Evolutionary conservation across 2,329 filamentous ascomycete genomes (phyloP), one percentile per base, ranked within the genome.

Genomic region (Verticillium nubilum): DNA sequence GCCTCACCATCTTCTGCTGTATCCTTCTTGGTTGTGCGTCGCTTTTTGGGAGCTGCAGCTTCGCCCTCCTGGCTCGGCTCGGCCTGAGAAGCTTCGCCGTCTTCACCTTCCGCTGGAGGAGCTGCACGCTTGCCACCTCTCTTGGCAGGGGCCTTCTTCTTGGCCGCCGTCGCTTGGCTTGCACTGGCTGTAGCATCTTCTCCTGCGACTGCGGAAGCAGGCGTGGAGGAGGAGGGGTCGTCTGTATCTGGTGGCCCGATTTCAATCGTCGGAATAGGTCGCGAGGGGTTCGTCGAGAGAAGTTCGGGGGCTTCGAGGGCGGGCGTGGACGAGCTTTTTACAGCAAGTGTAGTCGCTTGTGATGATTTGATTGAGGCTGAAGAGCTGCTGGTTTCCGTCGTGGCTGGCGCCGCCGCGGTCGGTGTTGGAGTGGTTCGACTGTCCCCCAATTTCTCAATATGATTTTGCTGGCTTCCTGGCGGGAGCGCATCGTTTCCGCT

Each of bases 61-160:
- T 57, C 59, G n/a, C 54, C 54, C 15, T 56, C 54, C 10, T 47
- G 55, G 31, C 54, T 31, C 10, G 54, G 23, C 19, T 37, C 54
- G 17, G 12, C 19, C 10, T 26, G 17, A 19, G 52, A 58, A 12
- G 59, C 57, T 5, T 64, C 62, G 29, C 58, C 63, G 29, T 67
- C 50, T 7, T 42, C 37, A 5, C 35, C 60, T 9, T 63, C 62
- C 1, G 57, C 27, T n/a, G 52, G 7, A 13, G 56, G 52, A 31
- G 27, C 64, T 37, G 59, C 63, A 19, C 62, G 62, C n/a, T 53
- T 53, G 13, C 52, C 19, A 7, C 12, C 25, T 13, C 15, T 53
- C 52, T 29, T 27, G 68, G 57, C 63, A 66, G n/a, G 63, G 60
- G 55, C 23, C 19, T 47, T 31, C 31, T 60, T 53, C 28, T 64